Evolutionary conservation across 345 rosid genomes (phyloP), one percentile per base, ranked within the genome.

Genomic region (Populus pruinosa): DNA sequence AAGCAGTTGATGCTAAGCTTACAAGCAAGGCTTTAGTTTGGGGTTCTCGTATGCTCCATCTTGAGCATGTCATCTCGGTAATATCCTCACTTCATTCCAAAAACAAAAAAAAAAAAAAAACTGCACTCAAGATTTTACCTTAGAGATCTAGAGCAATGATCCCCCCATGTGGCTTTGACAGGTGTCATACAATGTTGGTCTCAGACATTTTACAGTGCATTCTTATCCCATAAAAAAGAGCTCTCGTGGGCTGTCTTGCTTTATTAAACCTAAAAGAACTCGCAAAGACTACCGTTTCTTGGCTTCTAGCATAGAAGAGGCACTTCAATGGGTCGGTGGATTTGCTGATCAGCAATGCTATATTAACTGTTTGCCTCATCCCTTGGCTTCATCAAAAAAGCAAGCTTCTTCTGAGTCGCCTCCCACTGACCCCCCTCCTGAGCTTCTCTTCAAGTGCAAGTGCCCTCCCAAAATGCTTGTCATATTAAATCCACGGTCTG

Each of bases 261-360:
- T 96, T 73, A 72, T 88, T 56, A 92, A 92, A 80, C 95, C 93
- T 13, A 87, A 86, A 80, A 89, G 98, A 88, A 89, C 84, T 79
- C 91, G 89, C 71, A 91, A 89, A 79, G 97, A 96, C 84, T 90
- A 90, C 78, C 90, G 94, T 67, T 93, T 96, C 80, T 55, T 93
- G 73, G 90, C 98, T 68, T 82, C 95, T 69, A 90, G 83, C 59
- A 86, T 82, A 39, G 95, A 93, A 81, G 99, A 92, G 81, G 98
- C 98, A 56, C 88, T 93, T 83, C 94, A 91, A 69, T 96, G 98
- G 99, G 99, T 96, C 61, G 99, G 98, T 77, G 93, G 91, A 70
- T 96, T 96, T 85, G 99, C 92, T 23, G 98, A 96, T 87, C 98
- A 90, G 78, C 97, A 96, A 50, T 96, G 97, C 75, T 96, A 88